A percentile compares a stretch with the other conserved stretches of the same genome.
phyloP scores from a whole-genome alignment of 1,139 yeast genomes.

The Martiniozyma asiatica region DNA sequence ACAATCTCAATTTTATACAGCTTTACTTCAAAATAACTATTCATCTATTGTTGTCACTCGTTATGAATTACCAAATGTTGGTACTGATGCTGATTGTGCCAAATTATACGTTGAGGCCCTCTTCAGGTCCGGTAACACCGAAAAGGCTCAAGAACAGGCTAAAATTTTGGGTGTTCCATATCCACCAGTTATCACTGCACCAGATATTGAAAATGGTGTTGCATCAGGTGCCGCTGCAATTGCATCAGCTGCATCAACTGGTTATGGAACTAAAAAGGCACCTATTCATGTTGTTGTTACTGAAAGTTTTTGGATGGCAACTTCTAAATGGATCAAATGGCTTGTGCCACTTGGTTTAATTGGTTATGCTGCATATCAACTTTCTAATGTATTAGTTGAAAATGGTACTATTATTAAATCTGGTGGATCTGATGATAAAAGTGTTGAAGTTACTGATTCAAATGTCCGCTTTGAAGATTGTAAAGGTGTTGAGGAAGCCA shows the following conservation, averaged over 20 bases:
- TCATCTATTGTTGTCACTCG: constrained; percentile 91
- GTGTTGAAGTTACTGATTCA: constrained; percentile 75
- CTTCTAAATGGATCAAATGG: constrained; percentile 88
- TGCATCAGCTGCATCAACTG: neutral
- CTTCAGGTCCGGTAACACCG: constrained; percentile 61
- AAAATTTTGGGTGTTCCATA: constrained; percentile 20
- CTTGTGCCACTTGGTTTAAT: constrained; percentile 65
- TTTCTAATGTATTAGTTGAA: constrained; percentile 70
- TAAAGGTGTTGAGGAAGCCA: constrained; percentile 96
- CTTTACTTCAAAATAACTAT: constrained; percentile 62
- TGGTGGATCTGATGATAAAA: constrained; percentile 60
- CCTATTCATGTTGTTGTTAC: constrained; percentile 89
- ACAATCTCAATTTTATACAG: constrained; percentile 75
- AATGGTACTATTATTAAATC: constrained; percentile 76
- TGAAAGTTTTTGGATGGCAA: constrained; percentile 64
- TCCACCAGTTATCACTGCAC: constrained; percentile 4
- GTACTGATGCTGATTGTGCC: constrained; percentile 67
- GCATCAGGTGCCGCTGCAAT: constrained; percentile 1
- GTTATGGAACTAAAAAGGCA: constrained; percentile 28
- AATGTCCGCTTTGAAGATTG: constrained; percentile 87
- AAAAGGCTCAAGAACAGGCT: constrained; percentile 59
- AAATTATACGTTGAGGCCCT: constrained; percentile 70
- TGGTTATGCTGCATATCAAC: constrained; percentile 64
- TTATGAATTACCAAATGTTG: constrained; percentile 85
- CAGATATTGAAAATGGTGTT: constrained; percentile 1